A percentile compares a stretch with the other conserved stretches of the same genome.
phyloP scores from a whole-genome alignment of 257 asterid species.

The Petrea volubilis region DNA sequence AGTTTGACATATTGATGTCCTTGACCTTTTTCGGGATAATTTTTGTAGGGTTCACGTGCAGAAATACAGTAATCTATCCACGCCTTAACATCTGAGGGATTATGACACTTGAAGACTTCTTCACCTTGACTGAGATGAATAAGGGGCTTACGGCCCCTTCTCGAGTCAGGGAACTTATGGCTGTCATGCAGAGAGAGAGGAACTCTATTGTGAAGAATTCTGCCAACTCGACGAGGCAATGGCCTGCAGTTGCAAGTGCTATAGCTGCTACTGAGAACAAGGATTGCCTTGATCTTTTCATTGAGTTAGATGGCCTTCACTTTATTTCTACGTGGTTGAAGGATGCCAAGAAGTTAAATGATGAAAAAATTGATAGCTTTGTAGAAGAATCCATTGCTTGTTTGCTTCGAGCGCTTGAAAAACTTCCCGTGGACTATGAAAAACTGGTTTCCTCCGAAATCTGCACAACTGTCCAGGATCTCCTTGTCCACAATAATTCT shows the following conservation, averaged over 20 bases:
- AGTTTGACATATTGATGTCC: neutral
- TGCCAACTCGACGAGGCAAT: slow-evolving; percentile 49
- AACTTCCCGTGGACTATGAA: slow-evolving; percentile 43
- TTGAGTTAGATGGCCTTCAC: slow-evolving; percentile 61
- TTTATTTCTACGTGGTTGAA: slow-evolving; percentile 55
- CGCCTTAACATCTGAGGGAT: slow-evolving; percentile 30
- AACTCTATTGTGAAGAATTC: slow-evolving; percentile 35
- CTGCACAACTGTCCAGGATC: slow-evolving; percentile 46
- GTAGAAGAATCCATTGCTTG: slow-evolving; percentile 50
- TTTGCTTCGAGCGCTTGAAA: slow-evolving; percentile 60
- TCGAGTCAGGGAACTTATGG: slow-evolving; percentile 68
- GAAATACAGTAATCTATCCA: slow-evolving; percentile 9
- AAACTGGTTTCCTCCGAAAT: slow-evolving; percentile 48
- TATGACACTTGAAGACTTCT: slow-evolving; percentile 68
- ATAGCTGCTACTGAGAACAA: slow-evolving; percentile 64
- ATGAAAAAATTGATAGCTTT: slow-evolving; percentile 36
- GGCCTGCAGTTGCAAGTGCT: slow-evolving; percentile 64
- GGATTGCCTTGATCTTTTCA: slow-evolving; percentile 68
- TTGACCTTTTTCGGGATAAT: slow-evolving; percentile 11
- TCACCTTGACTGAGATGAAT: slow-evolving; percentile 66
- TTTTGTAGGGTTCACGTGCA: slow-evolving; percentile 29
- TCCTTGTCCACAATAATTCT: slow-evolving; percentile 50
- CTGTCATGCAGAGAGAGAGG: slow-evolving; percentile 55
- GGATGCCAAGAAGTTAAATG: slow-evolving; percentile 50
- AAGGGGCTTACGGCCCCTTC: slow-evolving; percentile 65